Conservation (phyloP, 208 protist genomes). For the Angomonas ambiguus region DNA sequence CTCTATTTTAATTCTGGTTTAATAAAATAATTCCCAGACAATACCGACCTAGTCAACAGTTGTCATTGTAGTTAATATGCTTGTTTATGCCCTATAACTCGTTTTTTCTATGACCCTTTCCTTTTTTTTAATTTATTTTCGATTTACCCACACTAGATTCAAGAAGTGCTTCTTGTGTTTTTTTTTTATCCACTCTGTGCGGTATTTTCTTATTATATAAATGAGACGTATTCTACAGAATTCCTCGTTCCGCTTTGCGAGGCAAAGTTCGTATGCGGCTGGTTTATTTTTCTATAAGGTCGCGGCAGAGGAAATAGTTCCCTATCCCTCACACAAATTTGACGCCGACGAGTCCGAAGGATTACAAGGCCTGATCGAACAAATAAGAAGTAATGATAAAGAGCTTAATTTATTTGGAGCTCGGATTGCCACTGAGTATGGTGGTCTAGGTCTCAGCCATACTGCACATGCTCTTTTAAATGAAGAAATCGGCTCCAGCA, state of each 20-base stretch:
- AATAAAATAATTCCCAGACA: too few relatives aligned
- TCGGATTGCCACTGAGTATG: constrained; percentile 77
- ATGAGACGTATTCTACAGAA: constrained; percentile 41
- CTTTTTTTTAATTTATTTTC: constrained; percentile 1
- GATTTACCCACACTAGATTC: not conserved
- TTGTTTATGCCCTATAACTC: too few relatives aligned
- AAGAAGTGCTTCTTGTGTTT: not conserved
- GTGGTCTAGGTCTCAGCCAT: constrained; percentile 72
- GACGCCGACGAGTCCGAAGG: constrained; percentile 75
- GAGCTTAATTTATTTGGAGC: constrained; percentile 55
- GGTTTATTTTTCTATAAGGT: constrained; percentile 86
- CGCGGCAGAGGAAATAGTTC: constrained; percentile 64
- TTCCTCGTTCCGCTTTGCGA: constrained; percentile 17
- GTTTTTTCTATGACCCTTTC: constrained; percentile 9
- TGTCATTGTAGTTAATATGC: too few relatives aligned
- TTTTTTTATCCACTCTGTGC: constrained; percentile 3
- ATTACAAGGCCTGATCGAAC: constrained; percentile 66
- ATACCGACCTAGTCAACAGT: too few relatives aligned
- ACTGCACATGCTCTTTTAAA: constrained; percentile 74
- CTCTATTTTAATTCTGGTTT: not conserved
- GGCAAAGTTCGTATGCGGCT: constrained; percentile 62
- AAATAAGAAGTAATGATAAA: constrained; percentile 63
- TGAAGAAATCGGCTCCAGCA: constrained; percentile 67
- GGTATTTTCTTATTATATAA: constrained; percentile 8
- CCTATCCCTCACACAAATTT: constrained; percentile 69